Conservation (phyloP, 2,329 filamentous ascomycete species). For the Teratosphaeria viscida region DNA sequence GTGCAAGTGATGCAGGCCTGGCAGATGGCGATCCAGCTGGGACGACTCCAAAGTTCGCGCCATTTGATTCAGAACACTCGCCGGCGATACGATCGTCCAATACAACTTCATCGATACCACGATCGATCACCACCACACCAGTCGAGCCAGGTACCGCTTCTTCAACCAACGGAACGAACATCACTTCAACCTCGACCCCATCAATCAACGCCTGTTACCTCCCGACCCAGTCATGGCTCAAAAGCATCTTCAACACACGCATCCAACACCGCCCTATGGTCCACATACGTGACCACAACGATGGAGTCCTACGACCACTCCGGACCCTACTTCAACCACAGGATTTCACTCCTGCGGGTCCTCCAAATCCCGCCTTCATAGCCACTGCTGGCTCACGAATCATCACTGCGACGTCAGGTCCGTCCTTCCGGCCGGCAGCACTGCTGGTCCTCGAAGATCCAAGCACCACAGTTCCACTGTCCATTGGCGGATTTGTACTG, state of each 20-base stretch:
- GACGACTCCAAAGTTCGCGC: not conserved
- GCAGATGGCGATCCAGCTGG: not conserved
- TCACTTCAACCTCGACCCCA: not conserved
- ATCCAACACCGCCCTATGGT: not conserved
- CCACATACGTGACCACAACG: not conserved
- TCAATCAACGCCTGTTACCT: not conserved
- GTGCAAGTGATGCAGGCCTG: not conserved
- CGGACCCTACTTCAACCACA: not conserved
- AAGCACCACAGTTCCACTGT: not conserved
- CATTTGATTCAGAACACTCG: not conserved
- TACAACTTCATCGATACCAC: not conserved
- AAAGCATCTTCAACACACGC: not conserved
- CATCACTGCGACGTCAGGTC: not conserved
- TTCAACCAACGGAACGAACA: not conserved
- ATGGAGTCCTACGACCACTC: not conserved
- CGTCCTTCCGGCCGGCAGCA: not conserved
- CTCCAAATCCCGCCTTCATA: not conserved
- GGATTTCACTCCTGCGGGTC: not conserved
- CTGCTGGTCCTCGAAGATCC: not conserved
- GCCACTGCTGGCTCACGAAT: not conserved
- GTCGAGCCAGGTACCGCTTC: not conserved
- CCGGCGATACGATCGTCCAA: not conserved
- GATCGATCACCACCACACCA: not conserved
- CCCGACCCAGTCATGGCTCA: not conserved
- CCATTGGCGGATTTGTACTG: not conserved